Evolutionary conservation across 345 rosid genomes (phyloP), one percentile per base, ranked within the genome.

Genomic region (Geranium rotundifolium): DNA sequence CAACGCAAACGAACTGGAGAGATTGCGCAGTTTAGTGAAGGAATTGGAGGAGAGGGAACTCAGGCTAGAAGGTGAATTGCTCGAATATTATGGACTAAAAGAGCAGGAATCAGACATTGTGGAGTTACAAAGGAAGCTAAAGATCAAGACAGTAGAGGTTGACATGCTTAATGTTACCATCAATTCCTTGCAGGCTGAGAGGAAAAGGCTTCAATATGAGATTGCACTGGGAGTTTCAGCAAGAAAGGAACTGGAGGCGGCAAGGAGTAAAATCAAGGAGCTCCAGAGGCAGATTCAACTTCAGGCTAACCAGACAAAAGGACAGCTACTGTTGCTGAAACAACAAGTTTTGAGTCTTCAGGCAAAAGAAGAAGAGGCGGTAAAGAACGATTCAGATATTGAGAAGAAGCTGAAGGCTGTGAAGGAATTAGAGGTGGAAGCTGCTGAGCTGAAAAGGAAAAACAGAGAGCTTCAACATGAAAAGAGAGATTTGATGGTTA

Each of bases 391-490:
- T 20, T 50, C 29, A 0, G 27, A 15, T n/a, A 16, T 63, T 59
- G 64, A 65, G 31, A 64, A 71, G 63, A 76, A 63, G 67, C 59
- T 65, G 50, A 56, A 65, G 57, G 65, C 54, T 23, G 4, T 55
- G 14, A 34, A 62, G 54, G 62, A 29, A 17, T 20, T 56, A 50
- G 69, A 69, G 61, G 17, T 76, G 18, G 67, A 71, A 55, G 61
- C 29, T 29, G 4, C 63, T 39, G 60, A 54, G 72, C 55, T 70
- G 72, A 71, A 46, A 17, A 65, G 77, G 69, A 54, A 30, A 62
- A 81, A 73, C 65, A 71, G 61, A 65, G 77, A 76, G 54, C 74
- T 81, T 37, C 70, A 76, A 63, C 58, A 73, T 4, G 76, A 78
- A 66, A 73, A 68, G 66, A 70, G 82, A 57, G 82, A 73, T 57